Conservation (phyloP, 768 basidiomycete species). For the Rhodosporidiobolus odoratus region DNA sequence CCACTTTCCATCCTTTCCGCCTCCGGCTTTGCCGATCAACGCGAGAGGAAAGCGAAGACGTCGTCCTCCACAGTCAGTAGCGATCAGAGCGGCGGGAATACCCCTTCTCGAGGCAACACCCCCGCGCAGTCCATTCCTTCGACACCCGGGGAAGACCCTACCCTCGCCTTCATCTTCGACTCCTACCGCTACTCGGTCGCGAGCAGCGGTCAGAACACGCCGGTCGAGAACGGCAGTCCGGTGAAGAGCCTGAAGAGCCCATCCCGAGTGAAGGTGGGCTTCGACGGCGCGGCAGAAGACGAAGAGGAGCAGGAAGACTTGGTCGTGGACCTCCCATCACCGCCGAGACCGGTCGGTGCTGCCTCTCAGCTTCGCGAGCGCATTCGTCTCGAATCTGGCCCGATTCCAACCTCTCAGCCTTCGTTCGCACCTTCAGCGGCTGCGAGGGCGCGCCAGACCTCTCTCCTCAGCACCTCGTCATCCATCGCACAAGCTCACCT, state of each 20-base stretch:
- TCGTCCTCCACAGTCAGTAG: slow-evolving; percentile 11
- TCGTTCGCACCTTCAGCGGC: not conserved
- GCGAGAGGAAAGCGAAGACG: not conserved
- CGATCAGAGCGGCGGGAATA: not conserved
- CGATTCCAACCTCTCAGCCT: not conserved
- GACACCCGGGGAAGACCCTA: slow-evolving; percentile 16
- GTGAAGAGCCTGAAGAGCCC: not conserved
- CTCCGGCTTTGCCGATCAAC: not conserved
- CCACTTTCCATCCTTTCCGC: not conserved
- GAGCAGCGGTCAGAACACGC: not conserved
- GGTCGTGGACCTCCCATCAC: not conserved
- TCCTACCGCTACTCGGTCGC: slow-evolving; percentile 10
- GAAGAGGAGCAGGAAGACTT: not conserved
- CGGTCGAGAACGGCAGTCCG: not conserved
- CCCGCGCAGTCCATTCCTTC: not conserved
- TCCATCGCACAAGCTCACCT: slow-evolving; percentile 8
- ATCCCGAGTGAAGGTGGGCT: not conserved
- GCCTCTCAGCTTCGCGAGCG: slow-evolving; percentile 1
- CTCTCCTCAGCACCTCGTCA: not conserved
- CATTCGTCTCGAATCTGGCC: no score
- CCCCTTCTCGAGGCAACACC: not conserved
- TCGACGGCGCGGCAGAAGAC: not conserved
- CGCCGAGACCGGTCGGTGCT: not conserved
- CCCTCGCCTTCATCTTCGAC: slow-evolving; percentile 30
- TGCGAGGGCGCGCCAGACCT: not conserved